Percentiles rank a stretch among this genome's conserved stretches.
Conservation (phyloP, 2,329 filamentous ascomycete genomes). For the Trichoderma aggressivum region DNA sequence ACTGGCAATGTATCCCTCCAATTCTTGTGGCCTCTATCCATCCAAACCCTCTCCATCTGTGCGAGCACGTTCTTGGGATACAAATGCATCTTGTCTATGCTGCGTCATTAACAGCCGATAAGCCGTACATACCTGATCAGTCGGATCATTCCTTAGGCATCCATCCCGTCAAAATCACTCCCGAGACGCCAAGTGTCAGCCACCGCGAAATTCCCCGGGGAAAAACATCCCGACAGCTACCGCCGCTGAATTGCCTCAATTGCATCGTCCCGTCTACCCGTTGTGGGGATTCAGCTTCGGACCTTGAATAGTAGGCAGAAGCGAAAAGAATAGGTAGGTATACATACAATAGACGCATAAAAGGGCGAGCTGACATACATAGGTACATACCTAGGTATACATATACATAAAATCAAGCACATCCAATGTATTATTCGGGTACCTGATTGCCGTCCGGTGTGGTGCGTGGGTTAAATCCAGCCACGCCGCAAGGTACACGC, state of each 20-base stretch:
- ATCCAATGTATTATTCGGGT: neutral
- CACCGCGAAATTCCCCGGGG: neutral
- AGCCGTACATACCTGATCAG: neutral
- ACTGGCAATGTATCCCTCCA: neutral
- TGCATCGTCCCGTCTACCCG: neutral
- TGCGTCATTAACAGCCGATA: neutral
- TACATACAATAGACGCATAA: neutral
- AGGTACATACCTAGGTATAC: neutral
- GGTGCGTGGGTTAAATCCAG: neutral
- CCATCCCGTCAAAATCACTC: neutral
- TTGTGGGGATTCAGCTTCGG: neutral
- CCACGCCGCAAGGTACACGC: constrained; percentile 10
- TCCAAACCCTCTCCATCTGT: neutral
- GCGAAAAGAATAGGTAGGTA: neutral
- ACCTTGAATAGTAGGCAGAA: neutral
- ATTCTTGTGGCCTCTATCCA: neutral
- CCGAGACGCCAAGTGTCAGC: neutral
- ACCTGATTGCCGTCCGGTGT: neutral
- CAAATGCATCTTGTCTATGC: neutral
- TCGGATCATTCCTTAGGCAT: neutral
- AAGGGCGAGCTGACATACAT: neutral
- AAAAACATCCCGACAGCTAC: neutral
- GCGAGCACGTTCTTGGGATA: neutral
- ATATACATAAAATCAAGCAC: neutral
- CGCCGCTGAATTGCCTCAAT: neutral